Percentiles rank a stretch among this genome's conserved stretches.
Conservation (phyloP, 2,329 filamentous ascomycete genomes). For the Aureobasidium melanogenum region DNA sequence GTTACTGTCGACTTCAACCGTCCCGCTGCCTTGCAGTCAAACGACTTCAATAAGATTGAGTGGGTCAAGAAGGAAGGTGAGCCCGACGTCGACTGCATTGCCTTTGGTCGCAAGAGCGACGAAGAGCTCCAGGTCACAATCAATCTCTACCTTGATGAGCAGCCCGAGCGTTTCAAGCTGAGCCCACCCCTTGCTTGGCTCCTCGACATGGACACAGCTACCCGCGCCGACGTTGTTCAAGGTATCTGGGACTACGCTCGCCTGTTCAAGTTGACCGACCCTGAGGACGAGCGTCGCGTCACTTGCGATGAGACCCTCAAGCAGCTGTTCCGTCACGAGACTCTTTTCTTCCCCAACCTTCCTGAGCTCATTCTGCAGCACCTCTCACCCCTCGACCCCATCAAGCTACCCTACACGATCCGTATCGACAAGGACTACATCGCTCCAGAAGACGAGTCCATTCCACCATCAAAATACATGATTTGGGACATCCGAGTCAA, state of each 20-base stretch:
- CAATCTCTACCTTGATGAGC: constrained; percentile 75
- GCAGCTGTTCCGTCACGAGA: constrained; percentile 60
- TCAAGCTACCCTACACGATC: constrained; percentile 85
- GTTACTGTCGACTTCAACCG: constrained; percentile 57
- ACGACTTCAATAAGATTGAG: constrained; percentile 56
- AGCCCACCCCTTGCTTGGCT: constrained; percentile 73
- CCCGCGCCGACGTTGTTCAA: constrained; percentile 78
- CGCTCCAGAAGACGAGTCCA: constrained; percentile 39
- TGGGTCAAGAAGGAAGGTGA: constrained; percentile 65
- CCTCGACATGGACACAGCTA: constrained; percentile 77
- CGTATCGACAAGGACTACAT: constrained; percentile 62
- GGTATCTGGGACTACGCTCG: constrained; percentile 94
- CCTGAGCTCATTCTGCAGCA: constrained; percentile 65
- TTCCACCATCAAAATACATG: constrained; percentile 60
- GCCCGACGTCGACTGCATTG: constrained; percentile 79
- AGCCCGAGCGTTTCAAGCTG: constrained; percentile 73
- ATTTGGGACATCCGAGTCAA: constrained; percentile 84
- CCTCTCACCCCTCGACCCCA: constrained; percentile 67
- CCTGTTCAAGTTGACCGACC: constrained; percentile 76
- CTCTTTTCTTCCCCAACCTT: constrained; percentile 80
- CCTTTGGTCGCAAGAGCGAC: constrained; percentile 85
- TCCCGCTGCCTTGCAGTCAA: constrained; percentile 55
- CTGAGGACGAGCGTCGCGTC: constrained; percentile 89
- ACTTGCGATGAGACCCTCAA: constrained; percentile 77
- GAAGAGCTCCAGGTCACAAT: constrained; percentile 88